Base-by-base conservation (phyloP, 2,329 filamentous ascomycete genomes). In the Pestalotiopsis sp. region DNA sequence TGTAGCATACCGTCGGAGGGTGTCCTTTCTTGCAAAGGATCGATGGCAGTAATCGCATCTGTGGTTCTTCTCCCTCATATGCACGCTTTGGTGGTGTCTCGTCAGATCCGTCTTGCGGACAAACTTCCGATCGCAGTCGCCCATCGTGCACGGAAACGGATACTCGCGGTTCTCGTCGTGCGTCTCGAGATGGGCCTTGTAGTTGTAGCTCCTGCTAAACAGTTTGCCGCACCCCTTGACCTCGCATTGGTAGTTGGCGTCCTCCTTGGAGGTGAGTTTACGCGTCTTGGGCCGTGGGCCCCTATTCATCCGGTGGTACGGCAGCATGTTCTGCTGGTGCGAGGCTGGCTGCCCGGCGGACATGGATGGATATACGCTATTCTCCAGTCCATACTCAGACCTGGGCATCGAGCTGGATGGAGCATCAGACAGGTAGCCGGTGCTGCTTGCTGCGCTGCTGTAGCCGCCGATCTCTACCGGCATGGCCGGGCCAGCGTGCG, bases 191-290 rank as follows among this genome's bases (percentile, higher is more conserved):
- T 97, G 94, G 38, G 94, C 92, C 76, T 93, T 94, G 82, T 91
- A 94, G 81, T 97, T 97, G 83, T 95, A 97, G 75, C 89, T 91
- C 71, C 94, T 86, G 72, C 93, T 93, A 78, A 97, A 97, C 17
- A 91, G 87, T 78, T 92, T 93, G 6, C 91, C 90, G 76, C 94
- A 97, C 2, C 90, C 85, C 69, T 90, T 86, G 45, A 90, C 83
- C 67, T 85, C 83, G 77, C 94, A 97, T 71, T 88, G 85, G 79
- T 89, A 92, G 73, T 90, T 93, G 67, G 91, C 92, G 73, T 93
- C 91, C 71, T 91, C 91, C 69, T 86, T 87, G 20, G 90, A 90
- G 2, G 89, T 91, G 73, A 87, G 84, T 74, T 86, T 86, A 58
- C 88, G 84, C 20, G 83, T 81, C 13, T 75, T 75, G 57, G 74